Percentiles rank a stretch among this genome's conserved stretches.
phyloP scores from a whole-genome alignment of 345 rosid species.

The Psidium guajava region DNA sequence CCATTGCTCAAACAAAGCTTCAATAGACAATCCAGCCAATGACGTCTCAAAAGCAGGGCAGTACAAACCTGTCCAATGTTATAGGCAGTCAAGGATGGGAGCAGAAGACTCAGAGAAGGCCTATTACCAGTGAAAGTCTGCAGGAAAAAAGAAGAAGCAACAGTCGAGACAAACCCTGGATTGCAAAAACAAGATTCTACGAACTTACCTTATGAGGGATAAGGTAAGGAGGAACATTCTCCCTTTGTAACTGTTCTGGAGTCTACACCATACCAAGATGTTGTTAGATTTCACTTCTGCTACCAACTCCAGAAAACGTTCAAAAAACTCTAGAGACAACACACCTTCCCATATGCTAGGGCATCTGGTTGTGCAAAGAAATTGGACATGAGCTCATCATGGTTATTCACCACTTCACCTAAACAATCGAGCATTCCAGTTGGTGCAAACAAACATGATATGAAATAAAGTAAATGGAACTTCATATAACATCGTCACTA shows the following conservation, averaged over 20 bases:
- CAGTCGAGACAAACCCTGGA: not conserved
- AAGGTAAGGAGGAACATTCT: slow-evolving; percentile 63
- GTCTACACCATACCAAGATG: slow-evolving; percentile 35
- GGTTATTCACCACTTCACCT: slow-evolving; percentile 93
- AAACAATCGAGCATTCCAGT: not conserved
- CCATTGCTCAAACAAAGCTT: not conserved
- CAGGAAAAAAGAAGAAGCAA: not conserved
- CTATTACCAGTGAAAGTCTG: slow-evolving; percentile 88
- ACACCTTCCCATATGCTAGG: slow-evolving; percentile 96
- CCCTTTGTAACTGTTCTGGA: slow-evolving; percentile 68
- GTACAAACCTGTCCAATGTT: slow-evolving; percentile 68
- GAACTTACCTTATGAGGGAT: slow-evolving; percentile 80
- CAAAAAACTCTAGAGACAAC: not conserved
- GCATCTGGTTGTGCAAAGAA: slow-evolving; percentile 99
- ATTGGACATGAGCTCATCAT: slow-evolving; percentile 98
- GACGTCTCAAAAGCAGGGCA: not conserved
- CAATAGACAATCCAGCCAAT: not conserved
- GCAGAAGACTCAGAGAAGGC: slow-evolving; percentile 90
- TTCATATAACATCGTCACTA: not conserved
- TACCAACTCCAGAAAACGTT: not conserved
- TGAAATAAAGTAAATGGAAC: not conserved
- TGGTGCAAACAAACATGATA: not conserved
- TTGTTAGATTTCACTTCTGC: slow-evolving; percentile 1
- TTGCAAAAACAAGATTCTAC: not conserved
- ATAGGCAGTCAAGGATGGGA: slow-evolving; percentile 69